Evolutionary conservation across 1,284 basidiomycete species (phyloP), one percentile per base, ranked within the genome.

Genomic region (Boletus semigastroideus): DNA sequence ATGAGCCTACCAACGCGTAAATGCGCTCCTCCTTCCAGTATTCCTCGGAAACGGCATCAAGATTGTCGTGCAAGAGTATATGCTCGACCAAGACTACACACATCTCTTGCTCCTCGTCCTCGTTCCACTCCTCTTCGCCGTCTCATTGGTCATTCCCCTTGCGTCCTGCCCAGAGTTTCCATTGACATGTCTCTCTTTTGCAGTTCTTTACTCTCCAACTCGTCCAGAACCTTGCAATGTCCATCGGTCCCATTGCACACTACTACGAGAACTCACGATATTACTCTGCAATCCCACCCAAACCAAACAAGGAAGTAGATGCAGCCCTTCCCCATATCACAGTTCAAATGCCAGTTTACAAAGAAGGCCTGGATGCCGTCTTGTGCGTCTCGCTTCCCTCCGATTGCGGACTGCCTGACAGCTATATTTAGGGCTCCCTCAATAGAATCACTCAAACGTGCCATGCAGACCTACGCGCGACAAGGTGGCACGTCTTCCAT

Each of bases 401-500:
- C 37, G 28, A 46, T 53, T 4, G 5, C 38, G 9, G 30, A 27
- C 19, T 48, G n/a, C 17, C 49, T 54, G 1, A 62, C 42, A 1
- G 9, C 54, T 49, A 13, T n/a, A 51, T 51, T 14, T 62, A 87
- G 86, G 49, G 66, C 79, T 6, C 90, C 88, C 1, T 92, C 91
- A 1, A 83, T 94, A 38, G 80, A 82, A 57, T 92, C 87, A 0
- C 70, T 94, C 55, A 92, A 94, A 72, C 84, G 83, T 65, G 91
- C 90, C 0, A 92, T 93, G 83, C 87, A 88, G 64, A 92, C 88
- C 2, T 92, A 92, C 64, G 88, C 90, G 19, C 77, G 88, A 1
- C 89, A 92, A 62, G 90, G 89, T 19, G 90, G 90, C 11, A 86
- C 86, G 0, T 89, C 86, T 5, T 72, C 80, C 19, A 90, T 92